phyloP scores from a whole-genome alignment of 108 stramenopile genomes.

The Mediolabrus comicus region DNA sequence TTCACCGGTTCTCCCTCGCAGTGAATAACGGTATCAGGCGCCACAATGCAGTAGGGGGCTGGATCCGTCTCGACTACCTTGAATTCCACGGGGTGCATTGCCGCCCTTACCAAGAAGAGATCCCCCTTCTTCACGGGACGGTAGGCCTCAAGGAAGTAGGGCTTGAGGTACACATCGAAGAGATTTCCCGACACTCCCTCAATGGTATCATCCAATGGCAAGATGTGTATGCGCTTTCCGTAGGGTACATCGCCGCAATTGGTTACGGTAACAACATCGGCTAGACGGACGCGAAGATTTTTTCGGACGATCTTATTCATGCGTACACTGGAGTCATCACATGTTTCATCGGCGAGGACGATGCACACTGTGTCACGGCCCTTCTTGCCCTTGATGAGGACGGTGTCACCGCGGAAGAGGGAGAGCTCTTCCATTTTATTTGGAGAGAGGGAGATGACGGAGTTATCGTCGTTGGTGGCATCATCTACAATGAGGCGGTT shows the following conservation, averaged over 20 bases:
- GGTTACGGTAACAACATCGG: slow-evolving; percentile 95
- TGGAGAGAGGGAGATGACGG: slow-evolving; percentile 88
- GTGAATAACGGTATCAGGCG: slow-evolving; percentile 99
- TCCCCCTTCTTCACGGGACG: slow-evolving; percentile 99
- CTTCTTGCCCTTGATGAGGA: slow-evolving; percentile 99
- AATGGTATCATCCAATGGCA: slow-evolving; percentile 98
- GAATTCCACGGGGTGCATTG: slow-evolving; percentile 99
- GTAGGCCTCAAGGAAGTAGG: slow-evolving; percentile 99
- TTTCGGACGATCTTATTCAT: slow-evolving; percentile 99
- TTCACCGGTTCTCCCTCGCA: slow-evolving; percentile 99
- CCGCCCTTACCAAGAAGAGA: slow-evolving; percentile 95
- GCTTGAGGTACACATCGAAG: slow-evolving; percentile 99
- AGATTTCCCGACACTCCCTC: slow-evolving; percentile 99
- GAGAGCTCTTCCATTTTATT: slow-evolving; percentile 98
- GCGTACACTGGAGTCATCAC: slow-evolving; percentile 93
- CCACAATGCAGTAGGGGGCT: slow-evolving; percentile 95
- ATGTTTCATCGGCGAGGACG: slow-evolving; percentile 96
- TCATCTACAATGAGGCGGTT: slow-evolving; percentile 99
- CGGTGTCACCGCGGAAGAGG: slow-evolving; percentile 98
- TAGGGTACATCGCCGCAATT: slow-evolving; percentile 97
- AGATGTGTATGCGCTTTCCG: slow-evolving; percentile 97
- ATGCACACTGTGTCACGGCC: slow-evolving; percentile 98
- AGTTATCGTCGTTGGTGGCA: slow-evolving; percentile 99
- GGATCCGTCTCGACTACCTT: slow-evolving; percentile 99
- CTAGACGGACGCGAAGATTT: slow-evolving; percentile 96